Evolutionary conservation across 805 yeast genomes (phyloP).

Genomic region (Myxozyma vanderwaltii): DNA sequence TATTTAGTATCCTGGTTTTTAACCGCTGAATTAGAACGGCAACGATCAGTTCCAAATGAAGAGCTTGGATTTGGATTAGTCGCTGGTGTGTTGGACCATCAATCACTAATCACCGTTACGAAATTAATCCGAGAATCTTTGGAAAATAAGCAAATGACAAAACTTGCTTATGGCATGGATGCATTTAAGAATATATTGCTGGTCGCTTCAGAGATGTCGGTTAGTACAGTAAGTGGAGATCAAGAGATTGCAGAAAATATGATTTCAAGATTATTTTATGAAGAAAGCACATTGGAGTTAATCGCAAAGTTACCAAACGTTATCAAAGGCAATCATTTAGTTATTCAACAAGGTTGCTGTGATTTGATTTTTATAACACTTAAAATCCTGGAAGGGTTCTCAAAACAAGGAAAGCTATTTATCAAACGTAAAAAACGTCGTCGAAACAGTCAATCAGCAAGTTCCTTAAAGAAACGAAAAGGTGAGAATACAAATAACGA

Average conservation of each 20-base stretch:
- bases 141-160: conserved; percentile 38
- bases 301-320: conserved; percentile 66
- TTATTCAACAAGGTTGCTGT: conserved; percentile 60
- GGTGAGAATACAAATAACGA: conserved; percentile 43
- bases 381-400: conserved; percentile 66
- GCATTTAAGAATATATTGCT: conserved; percentile 60
- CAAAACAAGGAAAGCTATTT: conserved; percentile 58
- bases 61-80: conserved; percentile 30
- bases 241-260: conserved; percentile 60
- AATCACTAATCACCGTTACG: conserved; percentile 57
- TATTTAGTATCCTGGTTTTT: conserved; percentile 75
- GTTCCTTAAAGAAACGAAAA: background rate
- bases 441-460: conserved; percentile 3
- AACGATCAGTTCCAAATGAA: conserved; percentile 17
- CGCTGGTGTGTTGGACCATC: conserved; percentile 61
- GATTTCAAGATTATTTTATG: conserved; percentile 69
- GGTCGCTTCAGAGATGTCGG: conserved; percentile 48
- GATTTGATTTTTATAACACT: conserved; percentile 66
- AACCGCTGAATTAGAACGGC: conserved; percentile 55
- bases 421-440: conserved; percentile 48
- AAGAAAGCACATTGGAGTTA: conserved; percentile 58
- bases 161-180: conserved; percentile 69
- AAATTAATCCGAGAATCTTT: conserved; percentile 45
- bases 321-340: conserved; percentile 57
- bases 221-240: conserved; percentile 49